Conservation (phyloP, 306 rosid genomes). For the Quercus glauca region DNA sequence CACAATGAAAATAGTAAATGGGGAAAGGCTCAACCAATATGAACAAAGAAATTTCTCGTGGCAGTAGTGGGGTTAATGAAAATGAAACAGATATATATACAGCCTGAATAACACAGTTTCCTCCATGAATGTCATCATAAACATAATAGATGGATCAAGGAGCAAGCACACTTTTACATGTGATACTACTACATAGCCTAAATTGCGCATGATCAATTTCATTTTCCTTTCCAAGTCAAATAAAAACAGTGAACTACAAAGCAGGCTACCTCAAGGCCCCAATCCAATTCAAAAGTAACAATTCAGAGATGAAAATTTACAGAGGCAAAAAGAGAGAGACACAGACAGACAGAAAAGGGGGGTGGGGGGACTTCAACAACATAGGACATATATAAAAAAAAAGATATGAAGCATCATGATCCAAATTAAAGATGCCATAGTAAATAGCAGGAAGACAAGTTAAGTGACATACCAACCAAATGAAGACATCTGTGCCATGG, state of each 20-base stretch:
- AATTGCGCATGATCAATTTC: background rate
- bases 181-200: background rate
- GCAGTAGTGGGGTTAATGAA: background rate
- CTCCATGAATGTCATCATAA: background rate
- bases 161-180: background rate
- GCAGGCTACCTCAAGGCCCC: background rate
- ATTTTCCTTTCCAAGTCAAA: background rate
- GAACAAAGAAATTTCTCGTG: background rate
- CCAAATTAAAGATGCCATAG: slow-evolving; percentile 5
- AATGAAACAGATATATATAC: background rate
- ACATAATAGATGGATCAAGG: background rate
- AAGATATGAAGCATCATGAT: background rate
- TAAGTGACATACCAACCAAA: slow-evolving; percentile 77
- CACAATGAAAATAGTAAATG: slow-evolving; percentile 6
- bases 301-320: no score
- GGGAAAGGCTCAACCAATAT: slow-evolving; percentile 7
- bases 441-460: background rate
- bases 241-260: background rate
- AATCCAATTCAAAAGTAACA: background rate
- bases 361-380: background rate
- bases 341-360: background rate
- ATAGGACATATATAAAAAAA: background rate
- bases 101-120: background rate
- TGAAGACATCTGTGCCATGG: slow-evolving; percentile 90
- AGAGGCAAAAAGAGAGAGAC: background rate